Conservation (phyloP, 805 yeast species). For the Ogataea degrootiae region DNA sequence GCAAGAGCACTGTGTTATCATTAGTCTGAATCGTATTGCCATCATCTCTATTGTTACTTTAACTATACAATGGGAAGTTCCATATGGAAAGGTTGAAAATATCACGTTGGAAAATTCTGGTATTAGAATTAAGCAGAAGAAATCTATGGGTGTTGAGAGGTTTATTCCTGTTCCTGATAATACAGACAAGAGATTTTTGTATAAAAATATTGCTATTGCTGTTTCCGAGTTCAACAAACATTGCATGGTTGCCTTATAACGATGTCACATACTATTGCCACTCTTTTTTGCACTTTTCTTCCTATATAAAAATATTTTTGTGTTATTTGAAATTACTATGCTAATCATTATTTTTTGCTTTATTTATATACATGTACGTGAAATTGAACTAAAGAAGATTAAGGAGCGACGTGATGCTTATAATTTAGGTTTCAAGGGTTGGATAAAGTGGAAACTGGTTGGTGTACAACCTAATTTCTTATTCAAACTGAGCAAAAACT, state of each 20-base stretch:
- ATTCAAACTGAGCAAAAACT: conserved; percentile 38
- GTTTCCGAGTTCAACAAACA: conserved; percentile 71
- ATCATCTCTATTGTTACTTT: conserved; percentile 59
- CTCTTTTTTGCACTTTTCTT: neutral
- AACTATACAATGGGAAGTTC: conserved; percentile 66
- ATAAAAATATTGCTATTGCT: conserved; percentile 71
- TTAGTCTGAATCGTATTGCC: conserved; percentile 67
- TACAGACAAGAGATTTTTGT: conserved; percentile 58
- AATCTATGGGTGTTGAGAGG: conserved; percentile 31
- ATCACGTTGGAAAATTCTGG: conserved; percentile 80
- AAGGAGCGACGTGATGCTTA: neutral
- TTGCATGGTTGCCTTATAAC: conserved; percentile 26
- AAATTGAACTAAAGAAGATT: too few species aligned
- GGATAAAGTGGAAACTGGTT: neutral
- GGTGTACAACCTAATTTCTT: conserved; percentile 41
- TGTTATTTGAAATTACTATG: too few species aligned
- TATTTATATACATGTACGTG: neutral
- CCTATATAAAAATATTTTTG: too few species aligned
- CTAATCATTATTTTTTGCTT: too few species aligned
- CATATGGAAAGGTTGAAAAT: conserved; percentile 59
- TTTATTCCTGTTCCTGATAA: conserved; percentile 79
- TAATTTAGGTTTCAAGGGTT: neutral
- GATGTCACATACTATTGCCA: too few species aligned
- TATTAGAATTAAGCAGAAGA: conserved; percentile 55
- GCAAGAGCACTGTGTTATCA: conserved; percentile 68